Conservation (phyloP, 2,329 filamentous ascomycete genomes). For the Penicillium decumbens region DNA sequence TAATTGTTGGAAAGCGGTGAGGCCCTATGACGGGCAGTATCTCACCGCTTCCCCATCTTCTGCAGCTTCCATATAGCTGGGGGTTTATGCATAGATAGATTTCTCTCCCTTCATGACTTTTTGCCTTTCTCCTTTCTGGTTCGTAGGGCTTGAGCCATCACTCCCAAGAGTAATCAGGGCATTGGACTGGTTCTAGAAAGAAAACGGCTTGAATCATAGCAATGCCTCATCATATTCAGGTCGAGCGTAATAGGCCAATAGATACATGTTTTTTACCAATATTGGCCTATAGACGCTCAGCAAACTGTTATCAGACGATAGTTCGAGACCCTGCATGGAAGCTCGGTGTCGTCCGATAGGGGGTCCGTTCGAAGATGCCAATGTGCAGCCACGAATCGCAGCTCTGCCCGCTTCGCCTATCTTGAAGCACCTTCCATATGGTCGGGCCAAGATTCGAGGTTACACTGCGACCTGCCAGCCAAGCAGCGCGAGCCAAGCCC, state of each 20-base stretch:
- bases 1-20: too few relatives aligned
- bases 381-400: constrained; percentile 1
- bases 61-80: too few relatives aligned
- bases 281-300: too few relatives aligned
- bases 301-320: background rate
- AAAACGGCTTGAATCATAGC: background rate
- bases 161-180: too few relatives aligned
- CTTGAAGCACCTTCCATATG: background rate
- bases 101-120: too few relatives aligned
- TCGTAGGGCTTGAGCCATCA: too few relatives aligned
- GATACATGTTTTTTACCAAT: background rate
- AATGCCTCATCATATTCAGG: background rate
- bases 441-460: constrained; percentile 21
- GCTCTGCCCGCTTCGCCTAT: constrained; percentile 12
- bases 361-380: background rate
- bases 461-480: constrained; percentile 25
- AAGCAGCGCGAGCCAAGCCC: constrained; percentile 12
- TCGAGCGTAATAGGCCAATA: background rate
- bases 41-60: too few relatives aligned
- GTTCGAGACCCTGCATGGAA: background rate
- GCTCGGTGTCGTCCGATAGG: background rate
- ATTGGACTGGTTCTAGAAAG: background rate
- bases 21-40: too few relatives aligned
- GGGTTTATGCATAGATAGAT: too few relatives aligned
- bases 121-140: too few relatives aligned